Evolutionary conservation across 768 basidiomycete species (phyloP), one percentile per base, ranked within the genome.

Genomic region (Lentinula edodes): DNA sequence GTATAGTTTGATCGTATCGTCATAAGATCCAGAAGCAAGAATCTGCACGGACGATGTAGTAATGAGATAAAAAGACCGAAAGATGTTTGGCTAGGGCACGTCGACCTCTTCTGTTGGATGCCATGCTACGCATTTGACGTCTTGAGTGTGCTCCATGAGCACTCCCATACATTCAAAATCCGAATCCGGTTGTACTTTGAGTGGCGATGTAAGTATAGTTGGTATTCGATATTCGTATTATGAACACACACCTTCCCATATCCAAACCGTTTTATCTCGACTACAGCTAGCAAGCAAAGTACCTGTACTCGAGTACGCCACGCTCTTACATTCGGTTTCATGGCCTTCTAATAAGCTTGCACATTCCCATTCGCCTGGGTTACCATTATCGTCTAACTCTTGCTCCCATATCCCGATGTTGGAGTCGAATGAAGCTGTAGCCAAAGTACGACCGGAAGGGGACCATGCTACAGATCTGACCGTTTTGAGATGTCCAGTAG

Each of bases 201-300:
- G 5, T 36, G 51, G 12, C 52, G 18, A 42, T 15, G 48, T 61
- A 52, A 42, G 12, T 28, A 38, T 63, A 38, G 46, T 16, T 56
- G 12, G 50, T 15, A 42, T 65, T 53, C 32, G 36, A 52, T 28
- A 28, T 28, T 52, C 13, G 38, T 16, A 41, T 36, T 36, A 23
- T 41, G 6, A 50, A 63, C 55, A 67, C 76, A 68, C 69, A 90
- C 95, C 93, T 81, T 98, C 96, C 96, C 97, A 99, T 39, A 99
- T 84, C 97, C 97, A 98, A 0, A 98, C 95, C 5, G 93, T 93
- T 77, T 98, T 99, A 76, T 98, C 97, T 62, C 97, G 80, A 66
- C 91, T 91, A 70, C 95, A 98, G 63, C 90, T 95, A 8, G 96
- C 97, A n/a, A 99, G 78, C 28, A 97, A 73, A 2, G 82, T 87